phyloP scores from a whole-genome alignment of 2,329 filamentous ascomycete species.

The Pyrenophora seminiperda region DNA sequence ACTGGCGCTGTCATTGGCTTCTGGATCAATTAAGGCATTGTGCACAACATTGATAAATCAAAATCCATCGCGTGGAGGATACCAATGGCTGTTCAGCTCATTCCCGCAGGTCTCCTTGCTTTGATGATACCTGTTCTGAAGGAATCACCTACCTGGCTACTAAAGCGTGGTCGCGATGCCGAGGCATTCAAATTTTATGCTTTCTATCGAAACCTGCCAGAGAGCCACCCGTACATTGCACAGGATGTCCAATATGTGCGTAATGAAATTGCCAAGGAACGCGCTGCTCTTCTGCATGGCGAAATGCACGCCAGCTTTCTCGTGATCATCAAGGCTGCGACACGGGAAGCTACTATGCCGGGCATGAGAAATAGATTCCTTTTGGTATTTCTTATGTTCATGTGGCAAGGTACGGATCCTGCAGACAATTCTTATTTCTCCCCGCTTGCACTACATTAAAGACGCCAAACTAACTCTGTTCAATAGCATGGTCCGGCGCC shows the following conservation, averaged over 20 bases:
- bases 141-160: slow-evolving; percentile 43
- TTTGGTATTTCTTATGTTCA: slow-evolving; percentile 50
- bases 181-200: slow-evolving; percentile 50
- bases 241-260: slow-evolving; percentile 43
- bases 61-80: slow-evolving; percentile 65
- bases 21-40: slow-evolving; percentile 51
- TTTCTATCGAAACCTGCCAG: slow-evolving; percentile 54
- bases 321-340: slow-evolving; percentile 38
- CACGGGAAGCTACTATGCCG: slow-evolving; percentile 36
- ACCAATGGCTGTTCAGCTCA: slow-evolving; percentile 59
- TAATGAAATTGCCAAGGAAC: slow-evolving; percentile 39
- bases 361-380: slow-evolving; percentile 51
- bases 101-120: slow-evolving; percentile 47
- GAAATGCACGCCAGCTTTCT: slow-evolving; percentile 34
- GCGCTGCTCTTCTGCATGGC: slow-evolving; percentile 33
- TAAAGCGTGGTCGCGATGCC: slow-evolving; percentile 40
- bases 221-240: slow-evolving; percentile 49
- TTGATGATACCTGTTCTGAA: slow-evolving; percentile 42
- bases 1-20: slow-evolving; percentile 59
- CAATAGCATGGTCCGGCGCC: slow-evolving; percentile 33
- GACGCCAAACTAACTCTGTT: too few species aligned
- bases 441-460: too few species aligned
- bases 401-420: slow-evolving; percentile 40
- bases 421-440: too few species aligned
- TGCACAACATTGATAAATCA: slow-evolving; percentile 50